Evolutionary conservation across 1,284 basidiomycete genomes (phyloP).

Genomic region (Cryptococcus deneoformans): DNA sequence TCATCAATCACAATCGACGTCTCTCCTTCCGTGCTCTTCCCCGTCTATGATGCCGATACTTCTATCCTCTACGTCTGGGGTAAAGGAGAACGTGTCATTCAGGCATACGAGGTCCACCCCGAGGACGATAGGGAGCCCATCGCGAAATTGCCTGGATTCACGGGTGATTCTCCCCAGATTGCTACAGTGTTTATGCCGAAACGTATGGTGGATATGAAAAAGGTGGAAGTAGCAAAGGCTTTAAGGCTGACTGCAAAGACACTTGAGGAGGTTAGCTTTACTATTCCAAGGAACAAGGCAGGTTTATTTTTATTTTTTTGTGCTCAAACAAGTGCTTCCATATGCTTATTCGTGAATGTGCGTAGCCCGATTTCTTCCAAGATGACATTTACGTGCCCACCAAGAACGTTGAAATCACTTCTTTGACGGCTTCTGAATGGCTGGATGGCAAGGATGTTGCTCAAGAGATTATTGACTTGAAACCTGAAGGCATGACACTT

Average conservation of each 20-base stretch:
- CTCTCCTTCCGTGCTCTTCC: constrained; percentile 52
- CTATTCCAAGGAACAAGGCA: constrained; percentile 50
- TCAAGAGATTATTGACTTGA: constrained; percentile 26
- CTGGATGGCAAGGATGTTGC: constrained; percentile 28
- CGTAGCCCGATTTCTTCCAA: constrained; percentile 52
- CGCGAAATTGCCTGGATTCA: constrained; percentile 46
- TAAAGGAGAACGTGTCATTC: constrained; percentile 52
- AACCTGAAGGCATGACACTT: constrained; percentile 46
- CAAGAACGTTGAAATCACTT: constrained; percentile 28
- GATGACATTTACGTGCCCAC: constrained; percentile 53
- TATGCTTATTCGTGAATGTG: neutral
- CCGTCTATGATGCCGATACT: constrained; percentile 52
- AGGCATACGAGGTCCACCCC: constrained; percentile 48
- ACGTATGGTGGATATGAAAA: constrained; percentile 44
- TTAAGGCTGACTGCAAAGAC: constrained; percentile 47
- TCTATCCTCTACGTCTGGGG: constrained; percentile 51
- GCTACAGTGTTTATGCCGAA: constrained; percentile 51
- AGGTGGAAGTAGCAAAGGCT: constrained; percentile 50
- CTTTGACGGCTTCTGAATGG: constrained; percentile 36
- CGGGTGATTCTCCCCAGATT: constrained; percentile 44
- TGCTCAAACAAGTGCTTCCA: neutral
- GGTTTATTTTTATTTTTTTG: constrained; percentile 1
- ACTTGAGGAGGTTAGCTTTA: constrained; percentile 51
- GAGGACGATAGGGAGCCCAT: constrained; percentile 28
- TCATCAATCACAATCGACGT: constrained; percentile 47